phyloP scores from a whole-genome alignment of 2,329 filamentous ascomycete species.

The Metarhizium rileyi region DNA sequence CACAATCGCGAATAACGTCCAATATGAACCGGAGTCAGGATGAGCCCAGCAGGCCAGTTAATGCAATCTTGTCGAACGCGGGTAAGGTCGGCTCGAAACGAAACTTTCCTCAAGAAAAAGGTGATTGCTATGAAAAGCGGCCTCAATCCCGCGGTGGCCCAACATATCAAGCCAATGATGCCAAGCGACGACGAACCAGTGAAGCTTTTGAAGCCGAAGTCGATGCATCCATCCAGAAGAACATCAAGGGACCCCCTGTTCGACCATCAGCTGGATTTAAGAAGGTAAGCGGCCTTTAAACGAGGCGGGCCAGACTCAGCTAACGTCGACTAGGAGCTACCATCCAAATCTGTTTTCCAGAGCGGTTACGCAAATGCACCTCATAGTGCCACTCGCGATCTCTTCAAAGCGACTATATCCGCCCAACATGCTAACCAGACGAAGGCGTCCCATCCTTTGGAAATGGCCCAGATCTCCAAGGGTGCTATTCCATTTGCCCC shows the following conservation, averaged over 20 bases:
- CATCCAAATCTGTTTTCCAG: slow-evolving; percentile 49
- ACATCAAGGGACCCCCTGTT: slow-evolving; percentile 73
- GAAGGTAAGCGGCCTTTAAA: slow-evolving; percentile 43
- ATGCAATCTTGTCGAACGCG: slow-evolving; percentile 46
- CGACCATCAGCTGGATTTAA: slow-evolving; percentile 62
- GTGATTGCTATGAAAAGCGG: slow-evolving; percentile 38
- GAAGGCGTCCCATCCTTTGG: slow-evolving; percentile 59
- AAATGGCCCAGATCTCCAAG: slow-evolving; percentile 81
- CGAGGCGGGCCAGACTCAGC: neutral
- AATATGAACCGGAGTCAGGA: slow-evolving; percentile 43
- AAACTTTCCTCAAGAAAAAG: slow-evolving; percentile 55
- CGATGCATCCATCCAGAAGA: slow-evolving; percentile 45
- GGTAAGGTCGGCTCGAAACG: slow-evolving; percentile 62
- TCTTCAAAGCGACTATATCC: slow-evolving; percentile 58
- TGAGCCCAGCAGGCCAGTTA: slow-evolving; percentile 51
- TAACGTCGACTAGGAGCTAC: slow-evolving; percentile 38
- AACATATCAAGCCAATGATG: slow-evolving; percentile 59
- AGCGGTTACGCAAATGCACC: slow-evolving; percentile 53
- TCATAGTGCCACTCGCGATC: slow-evolving; percentile 40
- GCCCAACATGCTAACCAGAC: slow-evolving; percentile 56
- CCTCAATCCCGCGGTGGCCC: slow-evolving; percentile 40
- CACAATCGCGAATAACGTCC: slow-evolving; percentile 50
- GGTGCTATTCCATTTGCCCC: slow-evolving; percentile 85
- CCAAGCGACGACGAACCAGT: slow-evolving; percentile 71
- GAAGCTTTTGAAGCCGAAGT: slow-evolving; percentile 59